A percentile compares a stretch with the other conserved stretches of the same genome.
phyloP scores from a whole-genome alignment of 331 rosid species.

The Quercus phellos region DNA sequence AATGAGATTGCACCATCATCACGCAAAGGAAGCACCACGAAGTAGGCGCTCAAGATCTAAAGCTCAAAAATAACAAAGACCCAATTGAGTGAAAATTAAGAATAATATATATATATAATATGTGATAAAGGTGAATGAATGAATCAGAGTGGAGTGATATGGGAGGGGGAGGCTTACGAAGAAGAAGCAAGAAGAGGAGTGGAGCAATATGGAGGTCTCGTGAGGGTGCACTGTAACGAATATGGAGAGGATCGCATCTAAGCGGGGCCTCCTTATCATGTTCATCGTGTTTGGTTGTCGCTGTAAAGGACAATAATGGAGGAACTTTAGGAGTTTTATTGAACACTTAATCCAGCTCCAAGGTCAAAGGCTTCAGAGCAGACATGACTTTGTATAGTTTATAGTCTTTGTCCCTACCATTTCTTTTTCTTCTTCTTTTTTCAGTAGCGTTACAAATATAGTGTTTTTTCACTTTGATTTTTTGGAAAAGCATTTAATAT shows the following conservation, averaged over 20 bases:
- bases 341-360: not conserved
- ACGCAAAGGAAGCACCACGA: conserved; percentile 90
- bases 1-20: conserved; percentile 92
- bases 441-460: no score
- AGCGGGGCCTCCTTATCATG: conserved; percentile 43
- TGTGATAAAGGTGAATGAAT: not conserved
- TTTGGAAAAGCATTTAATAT: no score
- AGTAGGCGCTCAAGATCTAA: conserved; percentile 93
- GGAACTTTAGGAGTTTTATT: not conserved
- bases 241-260: conserved; percentile 50
- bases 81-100: not conserved
- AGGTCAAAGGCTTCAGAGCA: not conserved
- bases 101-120: not conserved
- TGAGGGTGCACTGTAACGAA: conserved; percentile 86
- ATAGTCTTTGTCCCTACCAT: not conserved
- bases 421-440: not conserved
- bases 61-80: not conserved
- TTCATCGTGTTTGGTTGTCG: conserved; percentile 7
- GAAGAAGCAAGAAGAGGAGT: conserved; percentile 85
- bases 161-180: conserved; percentile 46
- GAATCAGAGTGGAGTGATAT: not conserved
- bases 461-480: no score
- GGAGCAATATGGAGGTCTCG: conserved; percentile 71
- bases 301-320: not conserved
- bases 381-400: no score